These are phyloP conservation scores for Fraxinus quadrangulata DNA, from an alignment of 257 asterid genomes.

Conservation along the genomic window DNA sequence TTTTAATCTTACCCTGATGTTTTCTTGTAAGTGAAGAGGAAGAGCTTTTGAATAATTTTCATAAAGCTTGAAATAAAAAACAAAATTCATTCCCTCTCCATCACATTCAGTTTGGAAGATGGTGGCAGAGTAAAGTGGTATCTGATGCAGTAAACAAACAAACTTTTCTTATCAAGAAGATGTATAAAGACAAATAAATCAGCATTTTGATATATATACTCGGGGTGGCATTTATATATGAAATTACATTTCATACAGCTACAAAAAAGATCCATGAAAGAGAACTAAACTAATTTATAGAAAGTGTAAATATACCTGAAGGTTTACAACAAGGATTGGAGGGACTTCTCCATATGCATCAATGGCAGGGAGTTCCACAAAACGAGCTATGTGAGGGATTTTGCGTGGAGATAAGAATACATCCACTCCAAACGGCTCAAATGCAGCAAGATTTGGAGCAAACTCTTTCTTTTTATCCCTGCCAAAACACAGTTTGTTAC, in stretches of 20 bases:
- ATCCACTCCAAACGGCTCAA: constrained; percentile 85
- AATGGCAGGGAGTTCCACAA: constrained; percentile 78
- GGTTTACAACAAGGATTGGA: constrained; percentile 80
- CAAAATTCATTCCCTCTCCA: constrained; percentile 80
- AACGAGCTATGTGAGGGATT: constrained; percentile 81
- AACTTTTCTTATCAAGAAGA: constrained; percentile 5
- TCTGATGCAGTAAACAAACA: constrained; percentile 41
- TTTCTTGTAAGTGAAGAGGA: constrained; percentile 77
- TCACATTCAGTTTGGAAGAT: constrained; percentile 76
- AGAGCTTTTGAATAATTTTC: constrained; percentile 70
- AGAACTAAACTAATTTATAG: neutral
- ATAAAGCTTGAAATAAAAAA: constrained; percentile 81
- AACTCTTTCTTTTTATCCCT: constrained; percentile 93
- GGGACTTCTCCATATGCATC: constrained; percentile 68
- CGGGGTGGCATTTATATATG: neutral
- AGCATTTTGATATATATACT: constrained; percentile 1
- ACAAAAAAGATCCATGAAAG: neutral
- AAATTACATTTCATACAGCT: neutral
- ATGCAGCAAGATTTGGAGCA: constrained; percentile 68
- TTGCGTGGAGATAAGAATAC: constrained; percentile 78
- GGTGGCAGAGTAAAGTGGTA: constrained; percentile 81
- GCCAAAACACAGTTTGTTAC: constrained; percentile 27
- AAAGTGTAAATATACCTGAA: constrained; percentile 60
- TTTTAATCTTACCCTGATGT: constrained; percentile 59
- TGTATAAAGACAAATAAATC: neutral